phyloP scores from a whole-genome alignment of 1,139 yeast species.

The Magnusiomyces ingens region DNA sequence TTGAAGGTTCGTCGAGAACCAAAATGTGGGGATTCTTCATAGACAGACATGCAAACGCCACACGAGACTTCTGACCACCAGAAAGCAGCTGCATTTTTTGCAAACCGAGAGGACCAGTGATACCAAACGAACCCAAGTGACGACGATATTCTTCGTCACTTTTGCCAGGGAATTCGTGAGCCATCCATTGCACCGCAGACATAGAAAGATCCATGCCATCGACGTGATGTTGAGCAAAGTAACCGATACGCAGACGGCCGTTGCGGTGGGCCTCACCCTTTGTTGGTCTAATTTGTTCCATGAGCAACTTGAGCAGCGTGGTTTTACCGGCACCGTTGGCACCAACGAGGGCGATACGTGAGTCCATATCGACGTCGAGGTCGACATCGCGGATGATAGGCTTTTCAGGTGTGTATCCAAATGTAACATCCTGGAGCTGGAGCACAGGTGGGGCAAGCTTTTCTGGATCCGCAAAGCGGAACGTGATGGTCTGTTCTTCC shows the following conservation, averaged over 20 bases:
- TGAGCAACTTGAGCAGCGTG: conserved; percentile 75
- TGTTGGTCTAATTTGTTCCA: conserved; percentile 68
- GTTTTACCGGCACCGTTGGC: conserved; percentile 99
- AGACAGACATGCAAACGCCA: conserved; percentile 94
- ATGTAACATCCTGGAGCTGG: conserved; percentile 78
- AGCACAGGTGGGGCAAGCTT: conserved; percentile 87
- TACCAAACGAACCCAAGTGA: conserved; percentile 94
- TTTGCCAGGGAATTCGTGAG: conserved; percentile 82
- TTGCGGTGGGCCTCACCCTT: conserved; percentile 72
- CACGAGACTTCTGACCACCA: conserved; percentile 98
- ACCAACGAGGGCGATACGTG: conserved; percentile 94
- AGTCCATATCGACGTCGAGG: conserved; percentile 84
- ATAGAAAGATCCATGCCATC: conserved; percentile 91
- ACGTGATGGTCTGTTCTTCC: conserved; percentile 77
- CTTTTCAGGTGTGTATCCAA: conserved; percentile 68
- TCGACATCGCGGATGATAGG: conserved; percentile 68
- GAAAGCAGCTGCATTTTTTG: conserved; percentile 86
- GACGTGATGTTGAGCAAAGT: conserved; percentile 98
- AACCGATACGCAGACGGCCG: conserved; percentile 85
- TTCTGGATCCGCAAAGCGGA: conserved; percentile 95
- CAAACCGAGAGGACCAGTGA: conserved; percentile 86
- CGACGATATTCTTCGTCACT: conserved; percentile 96
- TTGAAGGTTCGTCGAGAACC: conserved; percentile 95
- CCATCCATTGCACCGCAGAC: conserved; percentile 94
- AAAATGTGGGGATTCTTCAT: conserved; percentile 86